Conservation (phyloP, 108 stramenopile species). For the Heterococcus sp. region DNA sequence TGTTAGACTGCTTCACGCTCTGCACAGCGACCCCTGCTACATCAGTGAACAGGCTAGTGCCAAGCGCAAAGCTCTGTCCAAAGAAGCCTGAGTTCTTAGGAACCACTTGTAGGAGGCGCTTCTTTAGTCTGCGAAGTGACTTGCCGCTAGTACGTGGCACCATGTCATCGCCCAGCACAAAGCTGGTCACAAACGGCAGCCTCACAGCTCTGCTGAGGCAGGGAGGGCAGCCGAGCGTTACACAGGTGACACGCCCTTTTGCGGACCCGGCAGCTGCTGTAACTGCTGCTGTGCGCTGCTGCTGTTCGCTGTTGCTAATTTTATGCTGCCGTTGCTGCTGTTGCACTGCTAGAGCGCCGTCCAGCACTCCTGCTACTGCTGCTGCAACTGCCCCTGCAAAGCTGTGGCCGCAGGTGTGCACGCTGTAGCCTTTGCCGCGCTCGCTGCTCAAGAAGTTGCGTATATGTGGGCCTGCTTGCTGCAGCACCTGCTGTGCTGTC, state of each 20-base stretch:
- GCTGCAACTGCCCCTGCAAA: slow-evolving; percentile 48
- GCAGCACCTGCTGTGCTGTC: not conserved
- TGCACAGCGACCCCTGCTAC: slow-evolving; percentile 18
- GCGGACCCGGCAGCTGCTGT: not conserved
- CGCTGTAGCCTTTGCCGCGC: not conserved
- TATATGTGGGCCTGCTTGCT: not conserved
- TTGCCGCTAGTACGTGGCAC: slow-evolving; percentile 29
- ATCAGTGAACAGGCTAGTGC: slow-evolving; percentile 29
- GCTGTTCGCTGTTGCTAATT: not conserved
- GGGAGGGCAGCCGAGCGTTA: slow-evolving; percentile 40
- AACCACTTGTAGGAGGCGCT: slow-evolving; percentile 31
- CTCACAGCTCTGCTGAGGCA: slow-evolving; percentile 12
- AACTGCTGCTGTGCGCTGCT: not conserved
- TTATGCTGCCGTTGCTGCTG: not conserved
- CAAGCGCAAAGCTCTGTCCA: slow-evolving; percentile 17
- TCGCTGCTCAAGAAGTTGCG: not conserved
- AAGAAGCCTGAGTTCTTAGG: slow-evolving; percentile 18
- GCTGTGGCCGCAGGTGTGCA: slow-evolving; percentile 46
- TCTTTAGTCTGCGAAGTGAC: slow-evolving; percentile 31
- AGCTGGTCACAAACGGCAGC: slow-evolving; percentile 42
- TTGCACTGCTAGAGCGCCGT: slow-evolving; percentile 36
- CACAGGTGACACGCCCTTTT: slow-evolving; percentile 11
- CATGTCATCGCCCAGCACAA: slow-evolving; percentile 52
- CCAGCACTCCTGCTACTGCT: slow-evolving; percentile 30
- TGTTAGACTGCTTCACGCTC: slow-evolving; percentile 7